phyloP scores from a whole-genome alignment of 2,329 filamentous ascomycete genomes.

The Pestalotiopsis fici region DNA sequence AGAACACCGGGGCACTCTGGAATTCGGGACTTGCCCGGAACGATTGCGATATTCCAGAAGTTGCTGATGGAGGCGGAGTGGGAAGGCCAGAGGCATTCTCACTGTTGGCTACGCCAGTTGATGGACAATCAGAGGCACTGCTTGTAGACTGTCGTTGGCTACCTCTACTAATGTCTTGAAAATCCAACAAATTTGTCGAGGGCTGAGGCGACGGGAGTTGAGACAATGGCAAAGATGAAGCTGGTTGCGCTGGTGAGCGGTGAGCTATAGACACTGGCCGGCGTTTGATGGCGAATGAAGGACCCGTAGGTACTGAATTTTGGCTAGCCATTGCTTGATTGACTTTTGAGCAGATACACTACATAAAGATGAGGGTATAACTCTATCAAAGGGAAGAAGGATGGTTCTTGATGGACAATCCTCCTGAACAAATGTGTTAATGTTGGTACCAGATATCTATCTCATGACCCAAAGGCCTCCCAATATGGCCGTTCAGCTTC shows the following conservation, averaged over 20 bases:
- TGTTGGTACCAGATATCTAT: neutral
- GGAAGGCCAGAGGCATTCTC: neutral
- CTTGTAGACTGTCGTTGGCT: neutral
- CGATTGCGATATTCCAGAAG: neutral
- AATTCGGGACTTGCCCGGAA: neutral
- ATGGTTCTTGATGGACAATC: neutral
- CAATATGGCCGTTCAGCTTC: neutral
- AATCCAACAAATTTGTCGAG: neutral
- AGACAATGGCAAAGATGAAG: neutral
- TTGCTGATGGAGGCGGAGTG: neutral
- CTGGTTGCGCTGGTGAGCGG: neutral
- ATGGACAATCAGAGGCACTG: neutral
- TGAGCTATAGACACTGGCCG: neutral
- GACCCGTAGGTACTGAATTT: neutral
- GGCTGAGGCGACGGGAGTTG: neutral
- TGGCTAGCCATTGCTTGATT: neutral
- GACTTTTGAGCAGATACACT: neutral
- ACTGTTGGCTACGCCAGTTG: neutral
- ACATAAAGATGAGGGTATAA: neutral
- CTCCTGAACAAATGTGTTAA: neutral
- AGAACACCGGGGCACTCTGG: too few relatives aligned
- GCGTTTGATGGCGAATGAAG: neutral
- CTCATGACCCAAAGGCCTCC: neutral
- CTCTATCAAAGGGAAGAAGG: neutral
- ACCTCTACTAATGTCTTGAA: neutral